Percentiles rank a stretch among this genome's conserved stretches.
Evolutionary conservation across 2,329 filamentous ascomycete genomes (phyloP).

Genomic region (Ophiostoma novo-ulmi): DNA sequence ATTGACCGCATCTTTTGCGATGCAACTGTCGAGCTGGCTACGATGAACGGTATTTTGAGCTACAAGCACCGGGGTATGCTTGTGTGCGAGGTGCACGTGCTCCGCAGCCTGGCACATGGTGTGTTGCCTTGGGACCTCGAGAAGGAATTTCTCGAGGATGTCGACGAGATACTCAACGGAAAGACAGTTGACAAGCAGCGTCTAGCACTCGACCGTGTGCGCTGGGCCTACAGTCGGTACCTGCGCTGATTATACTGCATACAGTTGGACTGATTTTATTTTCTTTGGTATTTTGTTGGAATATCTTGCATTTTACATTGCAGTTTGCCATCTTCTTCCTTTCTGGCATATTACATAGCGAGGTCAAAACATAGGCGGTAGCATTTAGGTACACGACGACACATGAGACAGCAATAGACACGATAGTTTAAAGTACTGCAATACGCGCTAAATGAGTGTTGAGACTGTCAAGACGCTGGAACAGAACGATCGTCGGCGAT

Average conservation of each 20-base stretch:
- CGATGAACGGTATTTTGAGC: conserved; percentile 67
- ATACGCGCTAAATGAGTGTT: not conserved
- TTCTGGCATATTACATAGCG: conserved; percentile 15
- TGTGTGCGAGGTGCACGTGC: conserved; percentile 80
- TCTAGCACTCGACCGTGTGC: conserved; percentile 73
- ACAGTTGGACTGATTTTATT: not conserved
- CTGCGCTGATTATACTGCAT: conserved; percentile 34
- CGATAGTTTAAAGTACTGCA: not conserved
- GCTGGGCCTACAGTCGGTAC: conserved; percentile 87
- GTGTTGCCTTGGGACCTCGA: conserved; percentile 70
- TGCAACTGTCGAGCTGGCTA: conserved; percentile 49
- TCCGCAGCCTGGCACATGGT: conserved; percentile 62
- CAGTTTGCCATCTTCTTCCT: not conserved
- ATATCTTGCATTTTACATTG: not conserved
- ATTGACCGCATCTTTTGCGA: conserved; percentile 75
- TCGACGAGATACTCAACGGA: conserved; percentile 79
- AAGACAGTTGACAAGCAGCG: conserved; percentile 73
- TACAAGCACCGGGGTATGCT: conserved; percentile 92
- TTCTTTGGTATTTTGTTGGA: not conserved
- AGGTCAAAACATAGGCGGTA: conserved; percentile 12
- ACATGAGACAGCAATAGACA: conserved; percentile 1
- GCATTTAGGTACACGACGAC: not conserved
- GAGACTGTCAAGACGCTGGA: not conserved
- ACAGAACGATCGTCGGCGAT: conserved; percentile 5
- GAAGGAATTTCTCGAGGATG: conserved; percentile 81